Conservation (phyloP, 768 basidiomycete species). For the Tricholomella constricta region DNA sequence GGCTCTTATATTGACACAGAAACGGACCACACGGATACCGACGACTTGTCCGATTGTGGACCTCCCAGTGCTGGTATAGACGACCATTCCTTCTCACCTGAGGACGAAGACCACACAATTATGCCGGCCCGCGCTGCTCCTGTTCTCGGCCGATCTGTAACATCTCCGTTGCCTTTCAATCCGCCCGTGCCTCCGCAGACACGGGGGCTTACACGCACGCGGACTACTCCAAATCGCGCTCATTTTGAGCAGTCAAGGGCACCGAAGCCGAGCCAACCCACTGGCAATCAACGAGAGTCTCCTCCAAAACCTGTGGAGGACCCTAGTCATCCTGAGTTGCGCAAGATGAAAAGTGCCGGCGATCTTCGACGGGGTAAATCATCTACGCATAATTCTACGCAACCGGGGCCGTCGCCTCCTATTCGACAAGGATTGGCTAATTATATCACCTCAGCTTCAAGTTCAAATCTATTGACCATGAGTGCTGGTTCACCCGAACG, state of each 20-base stretch:
- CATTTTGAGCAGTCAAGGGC: conserved; percentile 48
- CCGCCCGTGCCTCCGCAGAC: conserved; percentile 25
- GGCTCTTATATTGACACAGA: conserved; percentile 42
- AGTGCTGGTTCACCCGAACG: conserved; percentile 36
- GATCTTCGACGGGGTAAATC: conserved; percentile 60
- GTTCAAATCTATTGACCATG: conserved; percentile 61
- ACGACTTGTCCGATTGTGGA: conserved; percentile 62
- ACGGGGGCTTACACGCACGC: conserved; percentile 63
- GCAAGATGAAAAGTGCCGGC: conserved; percentile 87
- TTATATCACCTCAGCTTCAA: conserved; percentile 65
- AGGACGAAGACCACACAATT: conserved; percentile 77
- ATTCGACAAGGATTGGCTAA: conserved; percentile 45
- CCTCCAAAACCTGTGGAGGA: conserved; percentile 37
- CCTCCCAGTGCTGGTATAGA: conserved; percentile 42
- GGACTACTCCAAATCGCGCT: conserved; percentile 72
- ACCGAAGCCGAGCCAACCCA: conserved; percentile 28
- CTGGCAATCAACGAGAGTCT: conserved; percentile 23
- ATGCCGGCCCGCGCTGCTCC: conserved; percentile 58
- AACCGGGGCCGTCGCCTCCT: conserved; percentile 25
- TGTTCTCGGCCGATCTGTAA: conserved; percentile 51
- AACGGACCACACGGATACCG: conserved; percentile 49
- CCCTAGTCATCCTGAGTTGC: conserved; percentile 52
- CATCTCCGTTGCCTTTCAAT: conserved; percentile 44
- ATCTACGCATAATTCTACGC: conserved; percentile 28
- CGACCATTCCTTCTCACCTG: conserved; percentile 34